Evolutionary conservation across 257 asterid genomes (phyloP).

Genomic region (Penstemon newberryi): DNA sequence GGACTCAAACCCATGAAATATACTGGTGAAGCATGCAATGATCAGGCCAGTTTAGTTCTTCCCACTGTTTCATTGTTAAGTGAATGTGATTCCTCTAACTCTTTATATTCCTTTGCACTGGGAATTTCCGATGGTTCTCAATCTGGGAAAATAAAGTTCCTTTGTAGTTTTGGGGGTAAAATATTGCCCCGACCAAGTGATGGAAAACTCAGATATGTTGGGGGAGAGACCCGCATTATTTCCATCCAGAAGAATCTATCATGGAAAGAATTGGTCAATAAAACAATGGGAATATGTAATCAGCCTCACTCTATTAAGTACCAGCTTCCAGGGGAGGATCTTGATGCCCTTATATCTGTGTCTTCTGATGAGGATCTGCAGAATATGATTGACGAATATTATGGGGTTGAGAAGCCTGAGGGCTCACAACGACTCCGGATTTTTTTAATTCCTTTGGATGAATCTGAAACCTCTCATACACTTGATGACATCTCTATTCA

Average conservation of each 20-base stretch:
- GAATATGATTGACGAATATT: conserved; percentile 74
- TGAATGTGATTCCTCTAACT: conserved; percentile 47
- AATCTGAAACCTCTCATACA: conserved; percentile 44
- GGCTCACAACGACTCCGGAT: conserved; percentile 72
- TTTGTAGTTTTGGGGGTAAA: conserved; percentile 67
- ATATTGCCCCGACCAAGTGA: conserved; percentile 69
- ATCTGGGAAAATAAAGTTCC: conserved; percentile 51
- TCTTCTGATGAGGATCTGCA: conserved; percentile 71
- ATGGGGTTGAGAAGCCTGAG: conserved; percentile 52
- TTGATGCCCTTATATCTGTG: conserved; percentile 76
- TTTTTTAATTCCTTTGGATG: conserved; percentile 58
- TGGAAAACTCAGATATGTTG: conserved; percentile 67
- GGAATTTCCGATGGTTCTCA: conserved; percentile 53
- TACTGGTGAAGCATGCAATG: conserved; percentile 30
- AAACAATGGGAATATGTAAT: conserved; percentile 48
- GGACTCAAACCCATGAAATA: conserved; percentile 36
- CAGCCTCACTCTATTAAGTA: conserved; percentile 64
- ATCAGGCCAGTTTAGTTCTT: conserved; percentile 30
- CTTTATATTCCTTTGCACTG: conserved; percentile 35
- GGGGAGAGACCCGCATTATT: conserved; percentile 65
- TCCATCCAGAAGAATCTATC: conserved; percentile 49
- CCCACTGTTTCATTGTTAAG: conserved; percentile 33
- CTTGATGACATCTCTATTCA: conserved; percentile 38
- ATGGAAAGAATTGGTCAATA: conserved; percentile 52
- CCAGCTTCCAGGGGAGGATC: conserved; percentile 82